Evolutionary conservation across 73 alveolate genomes (phyloP), one percentile per base, ranked within the genome.

Genomic region (Symbiodinium pilosum): DNA sequence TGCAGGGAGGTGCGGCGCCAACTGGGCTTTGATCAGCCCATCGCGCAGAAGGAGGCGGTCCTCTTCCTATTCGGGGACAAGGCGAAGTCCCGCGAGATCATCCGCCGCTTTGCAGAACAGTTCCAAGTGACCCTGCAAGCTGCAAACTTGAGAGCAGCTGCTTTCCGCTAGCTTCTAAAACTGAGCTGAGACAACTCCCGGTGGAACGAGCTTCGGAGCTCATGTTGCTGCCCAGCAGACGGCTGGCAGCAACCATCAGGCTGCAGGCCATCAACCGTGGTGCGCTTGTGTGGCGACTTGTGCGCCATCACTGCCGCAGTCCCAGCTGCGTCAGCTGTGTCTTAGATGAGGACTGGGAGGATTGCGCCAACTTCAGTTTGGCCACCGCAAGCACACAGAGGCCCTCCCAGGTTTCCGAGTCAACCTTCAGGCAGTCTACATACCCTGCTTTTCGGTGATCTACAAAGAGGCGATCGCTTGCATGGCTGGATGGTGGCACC

Each of bases 1-100:
- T n/a, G n/a, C n/a, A n/a, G n/a, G n/a, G n/a, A n/a, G n/a, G n/a
- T n/a, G n/a, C n/a, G n/a, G n/a, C n/a, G n/a, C n/a, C n/a, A n/a
- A n/a, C n/a, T n/a, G n/a, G n/a, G n/a, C n/a, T n/a, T n/a, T n/a
- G n/a, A n/a, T n/a, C n/a, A n/a, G n/a, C n/a, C n/a, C n/a, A n/a
- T n/a, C n/a, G n/a, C n/a, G n/a, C n/a, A n/a, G n/a, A n/a, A n/a
- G n/a, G n/a, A n/a, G n/a, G n/a, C n/a, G n/a, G n/a, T n/a, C n/a
- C n/a, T n/a, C n/a, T n/a, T n/a, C n/a, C n/a, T n/a, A n/a, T n/a
- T n/a, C n/a, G n/a, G n/a, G n/a, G n/a, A n/a, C n/a, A n/a, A n/a
- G n/a, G n/a, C n/a, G n/a, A n/a, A n/a, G n/a, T n/a, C n/a, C 69
- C 69, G 69, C 69, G 69, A 52, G 69, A 52, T 52, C 69, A 52